Conservation (phyloP, 371 early-diverging fungal genomes). For the Zychaea mexicana region DNA sequence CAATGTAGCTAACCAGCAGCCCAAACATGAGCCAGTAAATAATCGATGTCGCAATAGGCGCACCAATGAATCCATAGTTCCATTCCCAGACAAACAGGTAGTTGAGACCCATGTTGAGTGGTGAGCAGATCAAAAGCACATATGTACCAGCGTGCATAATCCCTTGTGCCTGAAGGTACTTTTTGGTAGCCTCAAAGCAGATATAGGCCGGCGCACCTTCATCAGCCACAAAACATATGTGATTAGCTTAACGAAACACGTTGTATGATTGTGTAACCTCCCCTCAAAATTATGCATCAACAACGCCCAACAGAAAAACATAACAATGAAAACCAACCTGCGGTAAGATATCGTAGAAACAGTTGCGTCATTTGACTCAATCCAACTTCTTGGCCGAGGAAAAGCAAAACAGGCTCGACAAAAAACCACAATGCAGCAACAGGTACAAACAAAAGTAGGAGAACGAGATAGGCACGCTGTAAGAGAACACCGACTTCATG, state of each 20-base stretch:
- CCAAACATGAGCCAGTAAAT: constrained; percentile 64
- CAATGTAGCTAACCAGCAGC: constrained; percentile 64
- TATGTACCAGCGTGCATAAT: constrained; percentile 73
- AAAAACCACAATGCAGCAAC: constrained; percentile 64
- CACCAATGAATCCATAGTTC: constrained; percentile 75
- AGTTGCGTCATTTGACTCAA: constrained; percentile 3
- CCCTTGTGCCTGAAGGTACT: constrained; percentile 74
- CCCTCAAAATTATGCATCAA: background rate
- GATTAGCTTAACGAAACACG: no score
- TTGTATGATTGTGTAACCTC: no score
- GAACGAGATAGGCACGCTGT: constrained; percentile 78
- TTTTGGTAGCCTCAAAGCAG: constrained; percentile 65
- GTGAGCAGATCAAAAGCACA: constrained; percentile 62
- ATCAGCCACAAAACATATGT: no score
- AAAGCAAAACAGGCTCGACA: constrained; percentile 1
- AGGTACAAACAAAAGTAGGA: constrained; percentile 70
- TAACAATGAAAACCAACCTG: constrained; percentile 37
- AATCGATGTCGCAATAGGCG: constrained; percentile 76
- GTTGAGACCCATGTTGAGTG: constrained; percentile 67
- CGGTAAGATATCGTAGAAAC: constrained; percentile 3
- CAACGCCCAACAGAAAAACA: constrained; percentile 29
- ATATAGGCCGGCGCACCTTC: constrained; percentile 68
- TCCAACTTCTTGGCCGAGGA: constrained; percentile 20
- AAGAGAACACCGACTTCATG: constrained; percentile 78
- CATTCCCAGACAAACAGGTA: constrained; percentile 67